Evolutionary conservation across 306 rosid species (phyloP).

Genomic region (Arachis hypogaea): DNA sequence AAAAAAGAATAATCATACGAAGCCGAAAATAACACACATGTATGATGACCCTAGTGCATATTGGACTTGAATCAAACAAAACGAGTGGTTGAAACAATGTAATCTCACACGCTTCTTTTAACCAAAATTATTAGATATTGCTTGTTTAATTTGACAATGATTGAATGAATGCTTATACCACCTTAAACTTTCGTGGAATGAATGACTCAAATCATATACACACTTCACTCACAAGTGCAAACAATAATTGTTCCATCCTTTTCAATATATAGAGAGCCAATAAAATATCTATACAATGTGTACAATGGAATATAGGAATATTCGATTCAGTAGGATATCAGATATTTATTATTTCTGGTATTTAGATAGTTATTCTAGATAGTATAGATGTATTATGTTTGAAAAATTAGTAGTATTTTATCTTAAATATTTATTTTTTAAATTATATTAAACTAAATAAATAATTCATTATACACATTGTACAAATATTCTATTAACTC

Average conservation of each 20-base stretch:
- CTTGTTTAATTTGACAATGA: not conserved
- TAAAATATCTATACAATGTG: too few relatives aligned
- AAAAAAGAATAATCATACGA: not conserved
- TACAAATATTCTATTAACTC: too few relatives aligned
- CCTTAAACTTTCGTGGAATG: not conserved
- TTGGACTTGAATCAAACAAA: not conserved
- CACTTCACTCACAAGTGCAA: not conserved
- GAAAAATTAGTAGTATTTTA: too few relatives aligned
- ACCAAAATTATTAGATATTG: not conserved
- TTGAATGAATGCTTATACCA: not conserved
- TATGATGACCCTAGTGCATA: not conserved
- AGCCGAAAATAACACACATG: not conserved
- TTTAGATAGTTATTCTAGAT: too few relatives aligned
- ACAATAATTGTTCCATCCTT: not conserved
- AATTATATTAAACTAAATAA: too few relatives aligned
- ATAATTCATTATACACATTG: too few relatives aligned
- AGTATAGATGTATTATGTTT: too few relatives aligned
- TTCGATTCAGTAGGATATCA: too few relatives aligned
- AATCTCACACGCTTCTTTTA: constrained; percentile 15
- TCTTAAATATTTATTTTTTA: too few relatives aligned
- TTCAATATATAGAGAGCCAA: too few relatives aligned
- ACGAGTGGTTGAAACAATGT: not conserved
- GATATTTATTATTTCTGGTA: too few relatives aligned
- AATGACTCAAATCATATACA: not conserved
- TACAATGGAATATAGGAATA: too few relatives aligned